Conservation (phyloP, 2,329 filamentous ascomycete genomes). For the Anisogramma anomala region DNA sequence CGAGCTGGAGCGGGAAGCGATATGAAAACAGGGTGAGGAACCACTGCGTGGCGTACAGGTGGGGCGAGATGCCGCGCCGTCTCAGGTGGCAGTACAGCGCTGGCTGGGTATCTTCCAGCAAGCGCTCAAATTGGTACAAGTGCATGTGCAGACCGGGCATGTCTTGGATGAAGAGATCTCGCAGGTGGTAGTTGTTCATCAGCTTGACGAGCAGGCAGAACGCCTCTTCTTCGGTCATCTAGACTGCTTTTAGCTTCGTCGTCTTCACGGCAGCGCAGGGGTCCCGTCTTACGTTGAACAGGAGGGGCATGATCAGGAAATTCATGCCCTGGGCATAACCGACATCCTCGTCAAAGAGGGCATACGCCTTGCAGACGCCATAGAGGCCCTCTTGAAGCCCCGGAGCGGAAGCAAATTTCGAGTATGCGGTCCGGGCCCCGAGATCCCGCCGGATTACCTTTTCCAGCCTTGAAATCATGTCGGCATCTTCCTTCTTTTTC, state of each 20-base stretch:
- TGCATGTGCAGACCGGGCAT: conserved; percentile 94
- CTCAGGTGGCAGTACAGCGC: conserved; percentile 90
- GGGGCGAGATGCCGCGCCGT: conserved; percentile 74
- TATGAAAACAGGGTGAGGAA: conserved; percentile 98
- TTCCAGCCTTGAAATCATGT: conserved; percentile 68
- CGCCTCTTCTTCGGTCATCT: conserved; percentile 95
- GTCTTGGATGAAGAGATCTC: conserved; percentile 86
- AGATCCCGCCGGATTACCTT: conserved; percentile 85
- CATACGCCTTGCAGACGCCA: conserved; percentile 94
- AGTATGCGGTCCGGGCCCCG: conserved; percentile 87
- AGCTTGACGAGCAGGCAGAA: conserved; percentile 86
- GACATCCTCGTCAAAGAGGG: conserved; percentile 84
- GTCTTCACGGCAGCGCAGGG: background rate
- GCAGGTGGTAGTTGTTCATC: conserved; percentile 92
- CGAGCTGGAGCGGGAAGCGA: conserved; percentile 89
- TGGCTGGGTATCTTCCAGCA: conserved; percentile 88
- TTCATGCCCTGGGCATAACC: conserved; percentile 99
- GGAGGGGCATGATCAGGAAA: conserved; percentile 88
- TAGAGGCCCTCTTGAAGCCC: conserved; percentile 90
- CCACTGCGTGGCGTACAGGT: conserved; percentile 97
- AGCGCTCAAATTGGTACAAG: conserved; percentile 86
- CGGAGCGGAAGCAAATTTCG: conserved; percentile 84
- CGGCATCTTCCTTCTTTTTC: conserved; percentile 67
- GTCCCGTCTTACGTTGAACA: conserved; percentile 64
- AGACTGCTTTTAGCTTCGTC: conserved; percentile 6